A percentile compares a stretch with the other conserved stretches of the same genome.
These are phyloP conservation scores for Nitzschia inconspicua DNA, from an alignment of 108 stramenopile genomes.

Conservation along the genomic window DNA sequence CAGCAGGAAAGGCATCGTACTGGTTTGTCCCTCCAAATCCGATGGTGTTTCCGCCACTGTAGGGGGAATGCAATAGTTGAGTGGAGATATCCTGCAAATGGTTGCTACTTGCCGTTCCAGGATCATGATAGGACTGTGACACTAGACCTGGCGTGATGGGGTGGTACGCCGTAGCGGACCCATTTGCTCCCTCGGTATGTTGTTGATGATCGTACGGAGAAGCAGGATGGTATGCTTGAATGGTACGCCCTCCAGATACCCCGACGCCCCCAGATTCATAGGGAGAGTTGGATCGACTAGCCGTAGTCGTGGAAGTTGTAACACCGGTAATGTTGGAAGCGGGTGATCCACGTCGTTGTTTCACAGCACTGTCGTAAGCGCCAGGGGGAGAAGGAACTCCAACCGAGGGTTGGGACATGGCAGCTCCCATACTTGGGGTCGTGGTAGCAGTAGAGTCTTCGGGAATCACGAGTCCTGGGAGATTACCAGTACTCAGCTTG, in stretches of 20 bases:
- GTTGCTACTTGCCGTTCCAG: too few relatives aligned
- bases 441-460: background rate
- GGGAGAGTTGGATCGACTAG: conserved; percentile 56
- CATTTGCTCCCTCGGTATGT: background rate
- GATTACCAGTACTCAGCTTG: conserved; percentile 34
- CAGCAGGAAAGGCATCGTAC: background rate
- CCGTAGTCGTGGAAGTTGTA: conserved; percentile 21
- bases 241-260: conserved; percentile 21
- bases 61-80: conserved; percentile 6
- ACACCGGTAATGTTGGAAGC: conserved; percentile 41
- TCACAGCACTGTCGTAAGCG: background rate
- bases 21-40: background rate
- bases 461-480: conserved; percentile 21
- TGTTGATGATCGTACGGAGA: background rate
- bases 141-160: background rate
- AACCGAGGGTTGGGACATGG: background rate
- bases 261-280: conserved; percentile 13
- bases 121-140: background rate
- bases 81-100: too few relatives aligned
- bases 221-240: conserved; percentile 33
- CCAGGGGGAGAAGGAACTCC: background rate
- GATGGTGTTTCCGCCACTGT: conserved; percentile 11
- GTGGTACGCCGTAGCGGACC: background rate
- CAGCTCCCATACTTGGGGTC: background rate
- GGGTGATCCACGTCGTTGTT: conserved; percentile 25